Percentiles rank a stretch among this genome's conserved stretches.
phyloP scores from a whole-genome alignment of 257 asterid genomes.

The Solanum phureja region DNA sequence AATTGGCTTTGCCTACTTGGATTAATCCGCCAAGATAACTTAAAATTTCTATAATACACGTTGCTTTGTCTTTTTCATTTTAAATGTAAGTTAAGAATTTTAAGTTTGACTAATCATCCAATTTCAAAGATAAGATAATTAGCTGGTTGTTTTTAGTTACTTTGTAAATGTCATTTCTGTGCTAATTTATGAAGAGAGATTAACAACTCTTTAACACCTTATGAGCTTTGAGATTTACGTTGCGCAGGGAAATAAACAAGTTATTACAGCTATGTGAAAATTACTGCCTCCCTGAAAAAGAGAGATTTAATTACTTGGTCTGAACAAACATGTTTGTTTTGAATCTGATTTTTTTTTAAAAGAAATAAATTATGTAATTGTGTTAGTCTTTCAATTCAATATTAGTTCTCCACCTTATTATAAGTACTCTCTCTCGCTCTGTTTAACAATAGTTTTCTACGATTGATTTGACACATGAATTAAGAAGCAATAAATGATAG shows the following conservation, averaged over 20 bases:
- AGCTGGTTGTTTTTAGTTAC: neutral
- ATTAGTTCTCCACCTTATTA: too few relatives aligned
- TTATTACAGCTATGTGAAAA: constrained; percentile 6
- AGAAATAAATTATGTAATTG: neutral
- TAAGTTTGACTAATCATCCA: neutral
- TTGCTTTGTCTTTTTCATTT: neutral
- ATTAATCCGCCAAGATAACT: neutral
- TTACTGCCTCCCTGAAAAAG: neutral
- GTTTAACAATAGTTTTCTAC: too few relatives aligned
- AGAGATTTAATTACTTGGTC: neutral
- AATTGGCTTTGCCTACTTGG: neutral
- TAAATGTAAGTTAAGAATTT: neutral
- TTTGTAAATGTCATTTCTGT: neutral
- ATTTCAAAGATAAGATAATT: neutral
- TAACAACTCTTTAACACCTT: neutral
- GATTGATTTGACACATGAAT: neutral
- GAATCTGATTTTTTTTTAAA: neutral
- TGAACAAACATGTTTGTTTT: neutral
- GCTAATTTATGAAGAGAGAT: neutral
- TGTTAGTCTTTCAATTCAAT: too few relatives aligned
- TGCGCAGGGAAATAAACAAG: neutral
- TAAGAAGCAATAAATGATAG: neutral
- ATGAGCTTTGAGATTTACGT: neutral
- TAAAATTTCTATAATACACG: neutral
- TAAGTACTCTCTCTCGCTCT: too few relatives aligned